Percentiles rank a stretch among this genome's conserved stretches.
These are phyloP conservation scores for Fusarium sp. DNA, from an alignment of 2,329 filamentous ascomycete genomes.

Conservation along the genomic window DNA sequence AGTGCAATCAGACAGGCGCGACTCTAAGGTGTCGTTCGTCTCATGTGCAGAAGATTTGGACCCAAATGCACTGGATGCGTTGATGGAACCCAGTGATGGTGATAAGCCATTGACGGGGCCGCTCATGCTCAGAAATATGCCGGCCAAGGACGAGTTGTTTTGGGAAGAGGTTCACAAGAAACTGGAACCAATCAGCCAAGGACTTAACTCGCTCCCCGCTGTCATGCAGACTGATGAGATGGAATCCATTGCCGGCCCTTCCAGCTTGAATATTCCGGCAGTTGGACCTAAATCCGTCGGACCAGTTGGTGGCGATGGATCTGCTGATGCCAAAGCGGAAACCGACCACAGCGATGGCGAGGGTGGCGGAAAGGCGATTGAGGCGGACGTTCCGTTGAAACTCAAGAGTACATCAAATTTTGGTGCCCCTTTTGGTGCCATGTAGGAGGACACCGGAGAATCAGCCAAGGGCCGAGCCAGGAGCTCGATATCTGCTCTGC, in stretches of 20 bases:
- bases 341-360: constrained; percentile 47
- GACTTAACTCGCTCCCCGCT: constrained; percentile 62
- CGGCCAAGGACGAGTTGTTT: constrained; percentile 68
- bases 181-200: constrained; percentile 63
- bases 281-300: constrained; percentile 22
- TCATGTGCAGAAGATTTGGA: constrained; percentile 26
- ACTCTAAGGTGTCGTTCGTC: constrained; percentile 40
- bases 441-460: constrained; percentile 40
- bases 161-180: constrained; percentile 64
- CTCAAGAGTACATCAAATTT: constrained; percentile 62
- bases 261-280: constrained; percentile 22
- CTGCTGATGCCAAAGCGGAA: constrained; percentile 40
- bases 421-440: constrained; percentile 60
- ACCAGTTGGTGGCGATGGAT: constrained; percentile 43
- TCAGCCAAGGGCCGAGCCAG: background rate
- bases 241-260: constrained; percentile 33
- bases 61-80: constrained; percentile 44
- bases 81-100: constrained; percentile 55
- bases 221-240: constrained; percentile 53
- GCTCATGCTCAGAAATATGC: constrained; percentile 67
- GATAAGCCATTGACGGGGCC: constrained; percentile 65
- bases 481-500: constrained; percentile 12
- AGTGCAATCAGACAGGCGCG: constrained; percentile 17
- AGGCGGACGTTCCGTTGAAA: constrained; percentile 61
- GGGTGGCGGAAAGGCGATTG: constrained; percentile 48